These are phyloP conservation scores for Spathaspora arborariae DNA, from an alignment of 805 yeast species.

Conservation along the genomic window DNA sequence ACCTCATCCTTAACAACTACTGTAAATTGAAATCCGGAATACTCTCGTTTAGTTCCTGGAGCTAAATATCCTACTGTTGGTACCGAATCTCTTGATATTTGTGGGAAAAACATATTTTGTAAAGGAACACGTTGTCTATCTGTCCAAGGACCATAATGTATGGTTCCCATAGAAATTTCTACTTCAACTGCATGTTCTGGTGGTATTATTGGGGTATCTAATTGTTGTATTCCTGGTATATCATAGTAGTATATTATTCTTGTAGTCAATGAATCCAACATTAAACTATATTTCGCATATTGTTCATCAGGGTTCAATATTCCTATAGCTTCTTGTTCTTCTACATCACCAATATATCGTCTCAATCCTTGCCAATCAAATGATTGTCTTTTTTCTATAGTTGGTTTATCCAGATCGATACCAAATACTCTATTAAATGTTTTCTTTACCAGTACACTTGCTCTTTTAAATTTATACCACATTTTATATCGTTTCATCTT, in stretches of 20 bases:
- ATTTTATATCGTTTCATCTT: slow-evolving; percentile 16
- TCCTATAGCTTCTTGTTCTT: slow-evolving; percentile 22
- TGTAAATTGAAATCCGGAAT: slow-evolving; percentile 53
- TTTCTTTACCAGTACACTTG: slow-evolving; percentile 9
- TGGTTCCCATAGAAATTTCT: slow-evolving; percentile 53
- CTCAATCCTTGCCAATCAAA: slow-evolving; percentile 72
- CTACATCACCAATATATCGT: slow-evolving; percentile 53
- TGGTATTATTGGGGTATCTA: not conserved
- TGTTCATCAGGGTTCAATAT: slow-evolving; percentile 50
- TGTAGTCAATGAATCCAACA: slow-evolving; percentile 58
- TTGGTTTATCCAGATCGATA: not conserved
- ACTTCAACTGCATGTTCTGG: slow-evolving; percentile 56
- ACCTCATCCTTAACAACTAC: slow-evolving; percentile 61
- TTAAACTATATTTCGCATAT: slow-evolving; percentile 74
- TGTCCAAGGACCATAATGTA: slow-evolving; percentile 95
- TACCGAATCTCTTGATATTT: slow-evolving; percentile 52
- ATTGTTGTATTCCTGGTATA: slow-evolving; percentile 49
- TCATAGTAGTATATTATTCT: slow-evolving; percentile 66
- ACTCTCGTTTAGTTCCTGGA: slow-evolving; percentile 53
- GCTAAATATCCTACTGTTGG: slow-evolving; percentile 22
- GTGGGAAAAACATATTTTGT: slow-evolving; percentile 67
- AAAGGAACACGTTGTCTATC: slow-evolving; percentile 74
- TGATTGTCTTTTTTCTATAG: slow-evolving; percentile 4
- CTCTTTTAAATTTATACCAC: slow-evolving; percentile 21
- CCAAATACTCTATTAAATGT: slow-evolving; percentile 1